Base-by-base conservation (phyloP, 345 rosid genomes). In the Syzygium grande region DNA sequence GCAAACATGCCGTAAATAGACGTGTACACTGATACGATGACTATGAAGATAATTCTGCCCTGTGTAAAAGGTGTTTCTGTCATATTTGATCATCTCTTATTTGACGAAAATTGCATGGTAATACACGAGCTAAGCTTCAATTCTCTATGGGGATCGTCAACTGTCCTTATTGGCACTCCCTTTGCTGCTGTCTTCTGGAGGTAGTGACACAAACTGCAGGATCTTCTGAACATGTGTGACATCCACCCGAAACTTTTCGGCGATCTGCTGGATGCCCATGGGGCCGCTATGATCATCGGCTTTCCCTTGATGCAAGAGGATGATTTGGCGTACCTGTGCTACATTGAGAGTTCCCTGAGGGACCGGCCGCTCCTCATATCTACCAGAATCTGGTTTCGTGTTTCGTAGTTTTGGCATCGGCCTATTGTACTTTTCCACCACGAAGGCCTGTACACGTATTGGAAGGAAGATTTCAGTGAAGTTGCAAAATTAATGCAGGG, bases 341-440 rank as follows among this genome's bases (percentile, higher is more conserved):
- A 94, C 93, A 55, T 94, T 94, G 63, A 98, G 88, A 34, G 97
- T 96, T 73, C 98, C 97, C 54, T 94, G 93, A 85, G 97, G 93
- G 86, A 87, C 94, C 13, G 92, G 89, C 73, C 91, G 93, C 80
- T 93, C 98, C 88, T 96, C 98, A 14, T 90, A 91, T 85, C 95
- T 92, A 88, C 92, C 88, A 56, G 97, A 91, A 86, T 92, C 96
- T 53, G 93, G 90, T 61, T 85, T 93, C 56, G 97, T 93, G 87
- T 94, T 94, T 80, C 99, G 91, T 86, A 96, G 93, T 93, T 95
- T 96, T 51, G 99, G 99, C 92, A 98, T 88, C 21, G 98, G 96
- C 88, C 98, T 93, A 58, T 90, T 90, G 4, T 94, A 91, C 78
- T 92, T 96, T 93, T 94, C 98, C 85, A 92, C 92, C 30, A 96